Evolutionary conservation across 1,284 basidiomycete species (phyloP).

Genomic region (Ceratobasidium sp.): DNA sequence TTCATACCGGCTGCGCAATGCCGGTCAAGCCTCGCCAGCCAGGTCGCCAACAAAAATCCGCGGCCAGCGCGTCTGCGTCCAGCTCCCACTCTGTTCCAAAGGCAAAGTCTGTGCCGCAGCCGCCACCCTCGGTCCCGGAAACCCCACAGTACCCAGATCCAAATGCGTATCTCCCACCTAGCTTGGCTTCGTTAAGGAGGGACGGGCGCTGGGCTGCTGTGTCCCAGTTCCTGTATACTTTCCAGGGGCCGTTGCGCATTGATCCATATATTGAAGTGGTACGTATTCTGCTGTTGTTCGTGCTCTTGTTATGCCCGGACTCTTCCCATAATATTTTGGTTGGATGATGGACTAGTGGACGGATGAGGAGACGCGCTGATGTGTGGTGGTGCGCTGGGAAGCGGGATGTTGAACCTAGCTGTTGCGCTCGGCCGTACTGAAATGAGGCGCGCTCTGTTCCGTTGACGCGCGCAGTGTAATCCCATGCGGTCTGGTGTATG

Average conservation of each 20-base stretch:
- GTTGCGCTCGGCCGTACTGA: too few relatives aligned
- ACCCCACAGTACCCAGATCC: constrained; percentile 18
- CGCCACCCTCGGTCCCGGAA: background rate
- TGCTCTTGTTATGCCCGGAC: constrained; percentile 37
- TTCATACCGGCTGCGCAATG: constrained; percentile 4
- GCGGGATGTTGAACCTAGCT: too few relatives aligned
- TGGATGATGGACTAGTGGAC: constrained; percentile 2
- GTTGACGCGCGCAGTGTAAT: background rate
- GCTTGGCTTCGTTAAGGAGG: constrained; percentile 57
- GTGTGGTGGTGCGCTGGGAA: constrained; percentile 28
- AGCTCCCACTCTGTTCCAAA: constrained; percentile 15
- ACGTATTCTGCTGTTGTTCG: constrained; percentile 53
- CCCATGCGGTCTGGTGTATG: constrained; percentile 1
- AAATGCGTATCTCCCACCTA: constrained; percentile 40
- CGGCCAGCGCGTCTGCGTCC: constrained; percentile 7
- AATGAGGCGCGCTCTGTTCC: constrained; percentile 41
- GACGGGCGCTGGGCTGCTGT: constrained; percentile 88
- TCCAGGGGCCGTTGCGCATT: constrained; percentile 71
- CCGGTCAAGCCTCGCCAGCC: constrained; percentile 28
- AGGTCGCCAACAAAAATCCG: constrained; percentile 16
- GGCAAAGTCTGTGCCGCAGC: background rate
- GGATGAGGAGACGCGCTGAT: constrained; percentile 21
- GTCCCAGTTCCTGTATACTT: constrained; percentile 82
- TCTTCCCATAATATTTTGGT: constrained; percentile 17
- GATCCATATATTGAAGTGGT: constrained; percentile 71